Percentiles rank a stretch among this genome's conserved stretches.
These are phyloP conservation scores for Fusarium subglutinans DNA, from an alignment of 2,329 filamentous ascomycete genomes.

Conservation along the genomic window DNA sequence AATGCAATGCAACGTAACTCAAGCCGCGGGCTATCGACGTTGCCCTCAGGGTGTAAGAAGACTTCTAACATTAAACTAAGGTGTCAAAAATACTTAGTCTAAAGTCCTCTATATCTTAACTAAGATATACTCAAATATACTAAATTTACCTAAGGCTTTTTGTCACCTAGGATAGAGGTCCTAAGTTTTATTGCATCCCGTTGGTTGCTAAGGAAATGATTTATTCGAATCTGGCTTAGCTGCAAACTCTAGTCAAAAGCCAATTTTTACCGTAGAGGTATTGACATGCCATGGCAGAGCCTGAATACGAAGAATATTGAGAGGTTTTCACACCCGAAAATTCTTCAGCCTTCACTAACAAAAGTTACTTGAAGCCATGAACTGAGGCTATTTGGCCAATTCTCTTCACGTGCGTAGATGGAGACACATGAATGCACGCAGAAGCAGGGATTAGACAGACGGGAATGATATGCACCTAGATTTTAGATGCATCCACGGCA, in stretches of 20 bases:
- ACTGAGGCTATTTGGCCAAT: not conserved
- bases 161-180: too few species aligned
- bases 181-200: too few species aligned
- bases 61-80: too few species aligned
- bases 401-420: conserved; percentile 27
- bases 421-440: conserved; percentile 24
- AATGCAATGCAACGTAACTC: not conserved
- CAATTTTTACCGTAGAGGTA: not conserved
- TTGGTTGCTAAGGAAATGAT: conserved; percentile 18
- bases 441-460: conserved; percentile 12
- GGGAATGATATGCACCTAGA: conserved; percentile 26
- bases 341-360: not conserved
- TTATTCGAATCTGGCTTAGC: conserved; percentile 23
- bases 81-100: too few species aligned
- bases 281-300: not conserved
- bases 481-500: conserved; percentile 8
- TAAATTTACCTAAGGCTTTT: too few species aligned
- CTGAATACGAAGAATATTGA: not conserved
- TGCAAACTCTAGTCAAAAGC: conserved; percentile 13
- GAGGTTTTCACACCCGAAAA: not conserved
- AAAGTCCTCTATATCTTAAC: too few species aligned
- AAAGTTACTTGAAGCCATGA: not conserved
- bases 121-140: too few species aligned
- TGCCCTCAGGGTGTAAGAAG: not conserved
- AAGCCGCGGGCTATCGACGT: not conserved